Percentiles rank a stretch among this genome's conserved stretches.
Conservation (phyloP, 352 stramenopile species). For the Blastocystis hominis region DNA sequence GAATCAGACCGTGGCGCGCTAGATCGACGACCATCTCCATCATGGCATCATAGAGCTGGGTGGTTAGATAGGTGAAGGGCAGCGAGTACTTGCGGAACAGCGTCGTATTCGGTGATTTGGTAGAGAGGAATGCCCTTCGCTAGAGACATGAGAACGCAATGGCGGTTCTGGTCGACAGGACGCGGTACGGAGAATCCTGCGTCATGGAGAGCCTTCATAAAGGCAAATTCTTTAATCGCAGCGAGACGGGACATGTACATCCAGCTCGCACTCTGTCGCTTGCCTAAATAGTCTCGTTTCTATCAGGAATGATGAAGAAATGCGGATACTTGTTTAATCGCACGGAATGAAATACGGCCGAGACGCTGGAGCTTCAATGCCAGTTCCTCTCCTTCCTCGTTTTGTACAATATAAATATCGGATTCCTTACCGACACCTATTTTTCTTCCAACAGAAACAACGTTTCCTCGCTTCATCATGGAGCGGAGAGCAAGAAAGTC, state of each 20-base stretch:
- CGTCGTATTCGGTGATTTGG: conserved; percentile 71
- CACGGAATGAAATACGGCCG: conserved; percentile 90
- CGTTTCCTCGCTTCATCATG: conserved; percentile 82
- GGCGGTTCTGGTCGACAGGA: conserved; percentile 91
- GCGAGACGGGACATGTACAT: conserved; percentile 96
- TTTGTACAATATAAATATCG: conserved; percentile 86
- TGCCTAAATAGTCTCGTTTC: conserved; percentile 94
- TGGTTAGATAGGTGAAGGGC: neutral
- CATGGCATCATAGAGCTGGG: conserved; percentile 74
- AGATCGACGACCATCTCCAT: conserved; percentile 90
- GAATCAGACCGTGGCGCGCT: conserved; percentile 88
- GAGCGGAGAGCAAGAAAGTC: conserved; percentile 92
- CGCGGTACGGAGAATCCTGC: conserved; percentile 90
- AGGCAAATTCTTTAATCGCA: conserved; percentile 94
- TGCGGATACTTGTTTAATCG: conserved; percentile 73
- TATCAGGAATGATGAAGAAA: conserved; percentile 61
- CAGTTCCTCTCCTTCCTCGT: conserved; percentile 81
- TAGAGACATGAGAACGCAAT: conserved; percentile 90
- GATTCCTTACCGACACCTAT: conserved; percentile 98
- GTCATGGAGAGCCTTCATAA: conserved; percentile 91
- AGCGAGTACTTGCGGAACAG: conserved; percentile 68
- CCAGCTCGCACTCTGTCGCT: conserved; percentile 86
- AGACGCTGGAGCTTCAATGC: conserved; percentile 99
- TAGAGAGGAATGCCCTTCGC: conserved; percentile 86
- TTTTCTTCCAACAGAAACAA: conserved; percentile 76